A percentile compares a stretch with the other conserved stretches of the same genome.
Evolutionary conservation across 306 rosid genomes (phyloP).

Genomic region (Sophora flavescens): DNA sequence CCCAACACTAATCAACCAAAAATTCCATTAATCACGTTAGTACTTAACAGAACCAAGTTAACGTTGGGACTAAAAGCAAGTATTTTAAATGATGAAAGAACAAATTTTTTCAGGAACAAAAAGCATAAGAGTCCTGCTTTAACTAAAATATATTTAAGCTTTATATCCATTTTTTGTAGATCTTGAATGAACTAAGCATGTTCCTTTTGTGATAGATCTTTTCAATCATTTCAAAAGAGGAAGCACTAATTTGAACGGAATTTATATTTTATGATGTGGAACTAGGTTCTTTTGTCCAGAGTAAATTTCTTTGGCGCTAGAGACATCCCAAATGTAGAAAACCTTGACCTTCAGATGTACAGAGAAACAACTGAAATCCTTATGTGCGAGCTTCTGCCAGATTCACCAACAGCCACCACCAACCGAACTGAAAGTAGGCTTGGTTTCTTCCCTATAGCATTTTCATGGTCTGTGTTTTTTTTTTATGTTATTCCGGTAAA

Average conservation of each 20-base stretch:
- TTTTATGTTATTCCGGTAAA: background rate
- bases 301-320: conserved; percentile 59
- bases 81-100: too few relatives aligned
- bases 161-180: background rate
- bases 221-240: background rate
- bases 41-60: too few relatives aligned
- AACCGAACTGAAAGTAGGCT: conserved; percentile 66
- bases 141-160: too few relatives aligned
- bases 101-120: too few relatives aligned
- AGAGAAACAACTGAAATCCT: conserved; percentile 66
- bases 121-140: too few relatives aligned
- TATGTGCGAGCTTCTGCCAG: conserved; percentile 68
- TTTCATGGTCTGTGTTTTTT: background rate
- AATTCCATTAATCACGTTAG: too few relatives aligned
- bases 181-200: conserved; percentile 17
- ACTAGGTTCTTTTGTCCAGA: conserved; percentile 73
- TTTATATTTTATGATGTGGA: conserved; percentile 44
- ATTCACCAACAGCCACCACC: conserved; percentile 71
- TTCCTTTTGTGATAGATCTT: conserved; percentile 24
- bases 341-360: conserved; percentile 73
- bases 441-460: conserved; percentile 24
- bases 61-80: too few relatives aligned
- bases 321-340: conserved; percentile 52
- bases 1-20: too few relatives aligned
- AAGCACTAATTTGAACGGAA: background rate